Percentiles rank a stretch among this genome's conserved stretches.
phyloP scores from a whole-genome alignment of 208 protist species.

The Crithidia fasciculata region DNA sequence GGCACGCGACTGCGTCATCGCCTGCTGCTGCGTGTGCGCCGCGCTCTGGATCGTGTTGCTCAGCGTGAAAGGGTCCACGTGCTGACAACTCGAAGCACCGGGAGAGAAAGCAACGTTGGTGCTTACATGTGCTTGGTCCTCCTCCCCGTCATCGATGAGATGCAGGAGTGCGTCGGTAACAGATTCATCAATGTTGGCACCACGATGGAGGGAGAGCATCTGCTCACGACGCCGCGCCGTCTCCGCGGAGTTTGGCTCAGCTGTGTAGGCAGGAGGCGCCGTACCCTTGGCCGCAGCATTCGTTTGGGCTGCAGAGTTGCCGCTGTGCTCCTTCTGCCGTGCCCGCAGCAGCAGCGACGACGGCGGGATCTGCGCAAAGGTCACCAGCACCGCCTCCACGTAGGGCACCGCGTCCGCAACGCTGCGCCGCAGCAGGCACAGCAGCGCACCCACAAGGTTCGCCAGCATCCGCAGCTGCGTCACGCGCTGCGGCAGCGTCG shows the following conservation, averaged over 20 bases:
- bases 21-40: not conserved
- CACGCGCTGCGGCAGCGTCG: constrained; percentile 34
- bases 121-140: not conserved
- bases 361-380: constrained; percentile 34
- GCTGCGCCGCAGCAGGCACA: constrained; percentile 40
- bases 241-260: not conserved
- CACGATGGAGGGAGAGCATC: not conserved
- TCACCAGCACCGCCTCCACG: constrained; percentile 41
- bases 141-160: constrained; percentile 1
- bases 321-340: not conserved
- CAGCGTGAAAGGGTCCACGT: not conserved
- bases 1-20: not conserved
- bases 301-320: not conserved
- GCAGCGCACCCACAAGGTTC: constrained; percentile 37
- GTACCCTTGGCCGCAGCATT: not conserved
- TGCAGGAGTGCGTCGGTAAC: not conserved
- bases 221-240: not conserved
- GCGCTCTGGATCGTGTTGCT: not conserved
- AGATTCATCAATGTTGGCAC: not conserved
- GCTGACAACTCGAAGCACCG: too few species aligned
- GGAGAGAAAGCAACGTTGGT: not conserved
- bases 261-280: not conserved
- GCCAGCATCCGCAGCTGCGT: constrained; percentile 49
- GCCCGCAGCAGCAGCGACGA: constrained; percentile 23
- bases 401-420: constrained; percentile 43